Conservation (phyloP, 192 early-diverging fungal species). For the Phlyctochytrium planicorne region DNA sequence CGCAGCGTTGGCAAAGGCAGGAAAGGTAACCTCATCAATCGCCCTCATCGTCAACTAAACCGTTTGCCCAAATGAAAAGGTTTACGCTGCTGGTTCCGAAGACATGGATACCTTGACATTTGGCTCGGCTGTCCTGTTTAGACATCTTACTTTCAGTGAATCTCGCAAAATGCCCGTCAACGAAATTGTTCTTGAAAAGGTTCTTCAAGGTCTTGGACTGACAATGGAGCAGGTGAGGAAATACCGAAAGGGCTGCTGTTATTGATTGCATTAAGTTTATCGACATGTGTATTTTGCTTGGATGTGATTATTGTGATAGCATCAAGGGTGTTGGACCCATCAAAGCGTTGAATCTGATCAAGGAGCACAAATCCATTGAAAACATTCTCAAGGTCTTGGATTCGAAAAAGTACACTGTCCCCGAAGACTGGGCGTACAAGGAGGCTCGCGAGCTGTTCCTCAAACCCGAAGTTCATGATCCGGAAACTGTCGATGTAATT, state of each 20-base stretch:
- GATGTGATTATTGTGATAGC: conserved; percentile 96
- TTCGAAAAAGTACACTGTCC: conserved; percentile 75
- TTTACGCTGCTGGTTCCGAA: conserved; percentile 93
- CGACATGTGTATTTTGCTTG: conserved; percentile 95
- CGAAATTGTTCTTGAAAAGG: conserved; percentile 82
- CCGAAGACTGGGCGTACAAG: conserved; percentile 86
- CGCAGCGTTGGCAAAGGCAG: conserved; percentile 82
- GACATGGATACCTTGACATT: conserved; percentile 99
- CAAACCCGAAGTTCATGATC: conserved; percentile 75
- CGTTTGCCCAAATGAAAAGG: conserved; percentile 29
- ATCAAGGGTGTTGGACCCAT: conserved; percentile 92
- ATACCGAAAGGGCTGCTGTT: no score
- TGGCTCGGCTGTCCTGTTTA: conserved; percentile 80
- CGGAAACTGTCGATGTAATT: conserved; percentile 65
- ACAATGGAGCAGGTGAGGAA: conserved; percentile 64
- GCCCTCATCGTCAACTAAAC: background rate
- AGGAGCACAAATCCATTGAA: conserved; percentile 82
- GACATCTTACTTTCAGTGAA: conserved; percentile 92
- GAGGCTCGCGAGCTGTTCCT: conserved; percentile 87
- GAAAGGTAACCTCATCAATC: conserved; percentile 55
- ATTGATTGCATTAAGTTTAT: conserved; percentile 70
- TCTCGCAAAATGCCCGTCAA: conserved; percentile 86
- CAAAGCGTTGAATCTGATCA: conserved; percentile 78
- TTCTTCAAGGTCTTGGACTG: conserved; percentile 75
- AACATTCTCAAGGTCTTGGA: conserved; percentile 72